Conservation (phyloP, 1,139 yeast species). For the Scheffersomyces stambukii region DNA sequence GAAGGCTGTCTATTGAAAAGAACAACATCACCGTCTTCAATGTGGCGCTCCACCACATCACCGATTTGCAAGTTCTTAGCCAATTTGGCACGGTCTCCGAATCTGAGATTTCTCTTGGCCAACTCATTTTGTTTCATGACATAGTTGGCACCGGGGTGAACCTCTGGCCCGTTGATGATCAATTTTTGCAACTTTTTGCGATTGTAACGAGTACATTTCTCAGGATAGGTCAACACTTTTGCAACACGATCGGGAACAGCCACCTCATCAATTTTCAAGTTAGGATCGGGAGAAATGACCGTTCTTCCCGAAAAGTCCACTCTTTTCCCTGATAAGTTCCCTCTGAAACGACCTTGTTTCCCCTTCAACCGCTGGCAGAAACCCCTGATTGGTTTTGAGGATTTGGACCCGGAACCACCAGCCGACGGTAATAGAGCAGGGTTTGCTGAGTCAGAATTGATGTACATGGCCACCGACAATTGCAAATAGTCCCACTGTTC, state of each 20-base stretch:
- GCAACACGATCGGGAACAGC: conserved; percentile 98
- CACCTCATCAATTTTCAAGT: conserved; percentile 89
- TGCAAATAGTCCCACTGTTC: conserved; percentile 99
- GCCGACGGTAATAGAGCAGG: conserved; percentile 68
- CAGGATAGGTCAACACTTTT: conserved; percentile 92
- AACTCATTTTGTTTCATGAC: conserved; percentile 77
- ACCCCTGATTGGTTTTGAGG: conserved; percentile 85
- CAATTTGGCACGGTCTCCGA: conserved; percentile 76
- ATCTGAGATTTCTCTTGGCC: conserved; percentile 82
- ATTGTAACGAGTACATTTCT: conserved; percentile 87
- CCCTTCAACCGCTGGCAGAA: conserved; percentile 97
- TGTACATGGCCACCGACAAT: conserved; percentile 93
- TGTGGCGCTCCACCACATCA: conserved; percentile 95
- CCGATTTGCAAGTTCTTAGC: conserved; percentile 80
- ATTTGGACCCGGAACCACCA: conserved; percentile 53
- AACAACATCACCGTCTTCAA: conserved; percentile 96
- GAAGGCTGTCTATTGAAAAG: conserved; percentile 98
- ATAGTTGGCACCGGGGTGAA: conserved; percentile 96
- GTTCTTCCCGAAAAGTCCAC: conserved; percentile 98
- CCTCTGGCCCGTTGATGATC: conserved; percentile 78
- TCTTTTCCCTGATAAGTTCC: conserved; percentile 96
- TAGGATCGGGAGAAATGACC: conserved; percentile 98
- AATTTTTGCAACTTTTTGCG: conserved; percentile 68
- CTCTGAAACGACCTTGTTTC: conserved; percentile 98
- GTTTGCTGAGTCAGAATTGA: conserved; percentile 92